Evolutionary conservation across 345 rosid genomes (phyloP).

Genomic region (Rhodamnia argentea): DNA sequence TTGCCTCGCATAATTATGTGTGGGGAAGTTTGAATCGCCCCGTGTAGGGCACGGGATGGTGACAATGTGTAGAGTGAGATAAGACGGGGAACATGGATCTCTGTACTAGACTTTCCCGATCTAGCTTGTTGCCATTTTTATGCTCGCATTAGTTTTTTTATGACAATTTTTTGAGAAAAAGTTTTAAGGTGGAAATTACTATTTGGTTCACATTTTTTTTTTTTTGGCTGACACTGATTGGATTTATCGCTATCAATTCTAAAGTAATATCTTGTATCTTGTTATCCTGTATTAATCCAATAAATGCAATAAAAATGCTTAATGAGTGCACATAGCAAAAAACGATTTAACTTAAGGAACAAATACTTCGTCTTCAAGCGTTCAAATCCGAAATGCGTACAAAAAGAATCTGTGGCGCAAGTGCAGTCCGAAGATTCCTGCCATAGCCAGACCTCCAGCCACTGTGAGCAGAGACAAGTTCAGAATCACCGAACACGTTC

Average conservation of each 20-base stretch:
- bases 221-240: neutral
- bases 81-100: neutral
- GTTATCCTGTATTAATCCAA: neutral
- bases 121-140: too few relatives aligned
- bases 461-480: neutral
- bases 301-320: neutral
- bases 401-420: neutral
- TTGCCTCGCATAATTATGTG: neutral
- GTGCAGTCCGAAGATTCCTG: neutral
- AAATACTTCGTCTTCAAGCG: neutral
- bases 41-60: rapidly evolving
- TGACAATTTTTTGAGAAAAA: neutral
- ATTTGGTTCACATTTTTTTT: rapidly evolving
- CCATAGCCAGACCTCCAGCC: neutral
- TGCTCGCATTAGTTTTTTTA: too few relatives aligned
- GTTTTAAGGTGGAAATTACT: neutral
- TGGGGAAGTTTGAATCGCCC: neutral
- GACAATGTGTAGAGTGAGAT: neutral
- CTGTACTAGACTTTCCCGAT: too few relatives aligned
- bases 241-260: neutral
- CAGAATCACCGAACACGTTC: neutral
- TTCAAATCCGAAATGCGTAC: neutral
- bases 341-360: neutral
- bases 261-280: neutral
- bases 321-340: neutral